Evolutionary conservation across 768 basidiomycete genomes (phyloP).

Genomic region (Lactifluus volemus): DNA sequence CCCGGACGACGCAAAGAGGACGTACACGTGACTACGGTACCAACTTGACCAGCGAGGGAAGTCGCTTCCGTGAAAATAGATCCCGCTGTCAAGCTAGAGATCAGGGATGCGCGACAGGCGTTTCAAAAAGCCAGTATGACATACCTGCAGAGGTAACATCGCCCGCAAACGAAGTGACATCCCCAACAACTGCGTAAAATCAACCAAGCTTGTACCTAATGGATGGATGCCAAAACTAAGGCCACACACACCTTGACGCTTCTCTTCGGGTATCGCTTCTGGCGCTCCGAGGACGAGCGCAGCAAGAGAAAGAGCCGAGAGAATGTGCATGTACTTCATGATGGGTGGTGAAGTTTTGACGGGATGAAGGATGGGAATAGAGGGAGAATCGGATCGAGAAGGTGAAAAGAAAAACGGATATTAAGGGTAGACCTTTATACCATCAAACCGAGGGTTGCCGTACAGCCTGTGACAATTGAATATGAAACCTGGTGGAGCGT

Average conservation of each 20-base stretch:
- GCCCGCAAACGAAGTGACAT: background rate
- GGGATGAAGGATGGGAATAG: background rate
- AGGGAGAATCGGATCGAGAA: too few species aligned
- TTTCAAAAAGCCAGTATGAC: background rate
- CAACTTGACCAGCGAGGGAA: background rate
- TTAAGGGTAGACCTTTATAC: background rate
- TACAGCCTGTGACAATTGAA: too few species aligned
- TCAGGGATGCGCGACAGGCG: background rate
- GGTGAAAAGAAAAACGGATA: background rate
- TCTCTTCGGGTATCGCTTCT: background rate
- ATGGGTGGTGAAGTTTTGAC: background rate
- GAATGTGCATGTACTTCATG: conserved; percentile 1
- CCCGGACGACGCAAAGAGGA: background rate
- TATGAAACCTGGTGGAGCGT: too few species aligned
- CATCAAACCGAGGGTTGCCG: too few species aligned
- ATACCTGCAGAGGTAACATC: conserved; percentile 5
- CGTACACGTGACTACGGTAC: conserved; percentile 16
- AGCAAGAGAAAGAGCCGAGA: background rate
- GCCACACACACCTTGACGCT: conserved; percentile 5
- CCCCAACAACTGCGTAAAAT: background rate
- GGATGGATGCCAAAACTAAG: background rate
- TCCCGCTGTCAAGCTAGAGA: background rate
- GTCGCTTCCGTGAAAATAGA: conserved; percentile 4
- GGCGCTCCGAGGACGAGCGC: background rate
- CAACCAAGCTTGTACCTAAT: background rate